A percentile compares a stretch with the other conserved stretches of the same genome.
phyloP scores from a whole-genome alignment of 148 eudicot genomes.

The Spergularia marina region DNA sequence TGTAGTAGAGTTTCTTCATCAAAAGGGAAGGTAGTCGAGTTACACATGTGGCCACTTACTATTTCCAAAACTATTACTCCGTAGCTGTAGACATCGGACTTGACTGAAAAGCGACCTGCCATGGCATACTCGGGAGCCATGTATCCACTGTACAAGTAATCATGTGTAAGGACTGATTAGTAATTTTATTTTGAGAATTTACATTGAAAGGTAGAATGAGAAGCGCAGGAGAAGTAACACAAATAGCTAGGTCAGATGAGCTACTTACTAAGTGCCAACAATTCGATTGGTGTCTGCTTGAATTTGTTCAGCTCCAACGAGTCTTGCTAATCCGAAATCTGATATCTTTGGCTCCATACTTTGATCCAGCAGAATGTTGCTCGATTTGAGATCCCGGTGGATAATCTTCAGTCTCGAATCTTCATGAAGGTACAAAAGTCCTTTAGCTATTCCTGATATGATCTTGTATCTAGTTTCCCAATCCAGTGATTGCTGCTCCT shows the following conservation, averaged over 20 bases:
- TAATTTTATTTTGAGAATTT: no score
- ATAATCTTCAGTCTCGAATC: constrained; percentile 16
- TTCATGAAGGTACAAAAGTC: constrained; percentile 22
- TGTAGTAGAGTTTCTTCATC: constrained; percentile 20
- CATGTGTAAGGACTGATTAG: background rate
- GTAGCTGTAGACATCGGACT: constrained; percentile 25
- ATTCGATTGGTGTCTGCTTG: constrained; percentile 17
- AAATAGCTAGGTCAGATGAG: background rate
- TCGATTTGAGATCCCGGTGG: constrained; percentile 22
- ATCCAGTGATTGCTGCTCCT: background rate
- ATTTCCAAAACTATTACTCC: constrained; percentile 27
- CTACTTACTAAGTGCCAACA: constrained; percentile 27
- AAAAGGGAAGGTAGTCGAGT: constrained; percentile 13
- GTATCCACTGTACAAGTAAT: constrained; percentile 2
- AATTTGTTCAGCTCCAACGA: constrained; percentile 10
- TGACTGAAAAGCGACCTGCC: constrained; percentile 20
- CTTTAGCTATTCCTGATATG: constrained; percentile 12
- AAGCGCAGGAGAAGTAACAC: background rate
- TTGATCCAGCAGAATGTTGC: constrained; percentile 18
- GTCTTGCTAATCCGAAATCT: constrained; percentile 24
- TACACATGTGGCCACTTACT: constrained; percentile 20
- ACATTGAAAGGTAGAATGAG: background rate
- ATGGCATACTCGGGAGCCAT: background rate
- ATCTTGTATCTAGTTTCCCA: constrained; percentile 9
- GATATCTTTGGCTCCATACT: constrained; percentile 18